Conservation (phyloP, 2,329 filamentous ascomycete genomes). For the Fusarium pseudoanthophilum region DNA sequence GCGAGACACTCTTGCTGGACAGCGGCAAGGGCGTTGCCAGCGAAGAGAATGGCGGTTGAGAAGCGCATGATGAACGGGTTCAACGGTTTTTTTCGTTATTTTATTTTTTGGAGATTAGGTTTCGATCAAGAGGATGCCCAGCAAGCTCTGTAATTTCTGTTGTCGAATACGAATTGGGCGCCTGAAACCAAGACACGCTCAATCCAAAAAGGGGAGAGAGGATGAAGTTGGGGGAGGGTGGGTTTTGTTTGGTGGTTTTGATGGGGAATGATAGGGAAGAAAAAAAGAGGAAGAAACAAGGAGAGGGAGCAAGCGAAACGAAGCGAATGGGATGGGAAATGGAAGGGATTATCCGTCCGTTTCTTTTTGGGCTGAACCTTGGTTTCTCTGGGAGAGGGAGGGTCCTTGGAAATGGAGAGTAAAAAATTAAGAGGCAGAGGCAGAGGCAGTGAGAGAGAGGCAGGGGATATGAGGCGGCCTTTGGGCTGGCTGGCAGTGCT, state of each 20-base stretch:
- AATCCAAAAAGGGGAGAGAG: constrained; percentile 26
- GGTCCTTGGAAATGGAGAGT: not conserved
- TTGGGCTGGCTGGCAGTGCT: constrained; percentile 37
- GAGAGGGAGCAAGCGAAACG: constrained; percentile 27
- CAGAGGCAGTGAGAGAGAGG: constrained; percentile 9
- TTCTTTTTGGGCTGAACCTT: constrained; percentile 33
- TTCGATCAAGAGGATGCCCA: constrained; percentile 35
- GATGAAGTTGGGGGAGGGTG: constrained; percentile 1
- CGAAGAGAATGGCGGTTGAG: constrained; percentile 49
- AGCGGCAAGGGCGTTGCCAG: constrained; percentile 49
- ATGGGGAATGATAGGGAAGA: constrained; percentile 12
- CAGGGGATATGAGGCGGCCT: constrained; percentile 36
- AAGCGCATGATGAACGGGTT: constrained; percentile 44
- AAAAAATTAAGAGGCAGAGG: constrained; percentile 11
- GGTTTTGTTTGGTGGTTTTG: constrained; percentile 10
- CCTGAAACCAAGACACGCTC: constrained; percentile 31
- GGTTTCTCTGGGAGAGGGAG: constrained; percentile 1
- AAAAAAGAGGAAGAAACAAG: constrained; percentile 26
- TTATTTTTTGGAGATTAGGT: constrained; percentile 3
- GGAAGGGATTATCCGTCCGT: constrained; percentile 37
- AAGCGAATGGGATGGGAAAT: constrained; percentile 31
- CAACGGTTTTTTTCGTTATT: not conserved
- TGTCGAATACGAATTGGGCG: constrained; percentile 28
- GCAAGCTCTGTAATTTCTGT: constrained; percentile 30
- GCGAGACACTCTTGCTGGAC: constrained; percentile 54